Evolutionary conservation across 768 basidiomycete genomes (phyloP), one percentile per base, ranked within the genome.

Genomic region (Kwoniella dendrophila): DNA sequence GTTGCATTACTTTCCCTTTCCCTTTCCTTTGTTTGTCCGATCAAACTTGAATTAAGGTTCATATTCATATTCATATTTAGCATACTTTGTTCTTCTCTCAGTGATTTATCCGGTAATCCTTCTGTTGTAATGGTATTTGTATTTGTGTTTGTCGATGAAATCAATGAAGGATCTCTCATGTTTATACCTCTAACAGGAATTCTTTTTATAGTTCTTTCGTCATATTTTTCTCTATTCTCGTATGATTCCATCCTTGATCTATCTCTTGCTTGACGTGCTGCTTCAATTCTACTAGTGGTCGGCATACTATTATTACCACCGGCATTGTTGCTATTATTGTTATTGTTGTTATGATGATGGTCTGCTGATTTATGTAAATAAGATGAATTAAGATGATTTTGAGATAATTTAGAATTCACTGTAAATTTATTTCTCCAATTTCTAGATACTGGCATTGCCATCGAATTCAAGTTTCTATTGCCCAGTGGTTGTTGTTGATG

Each of bases 391-490:
- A 38, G 18, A 38, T 8, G 36, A 8, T 38, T 18, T 11, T 20
- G 18, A 33, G 56, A 43, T 14, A 24, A 20, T 22, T 60, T 59
- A n/a, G n/a, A n/a, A n/a, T 59, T 52, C 6, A 68, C 62, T 6
- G 50, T 26, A 54, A 68, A 68, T 36, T 64, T 68, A 20, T 30
- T 57, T 30, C 67, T 27, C 54, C 58, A 58, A 16, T 54, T 57
- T 27, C 67, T 32, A 16, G 40, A 57, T 6, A 53, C 51, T 22
- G 67, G 67, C 49, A 68, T 58, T 4, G 57, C 53, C 36, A 59
- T 30, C 5, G 34, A 18, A 45, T 50, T 59, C 50, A 44, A 10
- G 26, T 29, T 2, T 36, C 16, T 34, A 36, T 8, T 41, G 18
- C 32, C 11, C 51, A 20, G 51, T 11, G 33, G 10, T 10, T 22